Evolutionary conservation across 2,329 filamentous ascomycete species (phyloP).

Genomic region (Fusarium tuaranense): DNA sequence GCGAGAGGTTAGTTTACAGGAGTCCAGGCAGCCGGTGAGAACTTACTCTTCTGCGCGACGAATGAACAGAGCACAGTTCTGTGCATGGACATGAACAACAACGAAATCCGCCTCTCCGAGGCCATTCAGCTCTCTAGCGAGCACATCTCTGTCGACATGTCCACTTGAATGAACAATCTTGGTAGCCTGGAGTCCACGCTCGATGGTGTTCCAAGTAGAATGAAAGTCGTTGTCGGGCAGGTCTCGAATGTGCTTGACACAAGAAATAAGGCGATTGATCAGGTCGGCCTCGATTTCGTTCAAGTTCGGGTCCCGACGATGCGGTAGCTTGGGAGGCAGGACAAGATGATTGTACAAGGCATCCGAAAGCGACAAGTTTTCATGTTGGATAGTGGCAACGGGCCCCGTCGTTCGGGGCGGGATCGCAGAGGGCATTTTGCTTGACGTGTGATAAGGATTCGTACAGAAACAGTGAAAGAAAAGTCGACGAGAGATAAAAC

Average conservation of each 20-base stretch:
- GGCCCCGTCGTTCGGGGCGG: not conserved
- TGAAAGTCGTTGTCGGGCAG: constrained; percentile 23
- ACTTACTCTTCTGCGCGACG: constrained; percentile 44
- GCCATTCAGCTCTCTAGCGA: constrained; percentile 29
- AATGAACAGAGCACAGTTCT: constrained; percentile 50
- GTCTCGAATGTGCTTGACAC: constrained; percentile 30
- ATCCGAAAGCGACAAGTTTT: constrained; percentile 23
- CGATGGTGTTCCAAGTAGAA: constrained; percentile 31
- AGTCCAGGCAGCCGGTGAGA: not conserved
- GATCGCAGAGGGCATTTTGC: not conserved
- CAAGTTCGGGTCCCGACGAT: constrained; percentile 31
- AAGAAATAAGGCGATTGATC: constrained; percentile 26
- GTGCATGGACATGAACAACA: constrained; percentile 36
- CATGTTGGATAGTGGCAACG: not conserved
- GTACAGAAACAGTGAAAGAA: not conserved
- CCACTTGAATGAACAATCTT: constrained; percentile 31
- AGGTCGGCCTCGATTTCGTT: constrained; percentile 26
- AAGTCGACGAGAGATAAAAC: not conserved
- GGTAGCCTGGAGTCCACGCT: constrained; percentile 34
- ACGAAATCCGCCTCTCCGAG: constrained; percentile 33
- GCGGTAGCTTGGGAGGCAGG: constrained; percentile 38
- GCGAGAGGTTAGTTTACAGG: not conserved
- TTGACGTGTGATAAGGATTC: not conserved
- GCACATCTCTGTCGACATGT: constrained; percentile 29
- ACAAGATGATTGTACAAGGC: constrained; percentile 42